Conservation (phyloP, 2,329 filamentous ascomycete species). For the Xylaria sp. region DNA sequence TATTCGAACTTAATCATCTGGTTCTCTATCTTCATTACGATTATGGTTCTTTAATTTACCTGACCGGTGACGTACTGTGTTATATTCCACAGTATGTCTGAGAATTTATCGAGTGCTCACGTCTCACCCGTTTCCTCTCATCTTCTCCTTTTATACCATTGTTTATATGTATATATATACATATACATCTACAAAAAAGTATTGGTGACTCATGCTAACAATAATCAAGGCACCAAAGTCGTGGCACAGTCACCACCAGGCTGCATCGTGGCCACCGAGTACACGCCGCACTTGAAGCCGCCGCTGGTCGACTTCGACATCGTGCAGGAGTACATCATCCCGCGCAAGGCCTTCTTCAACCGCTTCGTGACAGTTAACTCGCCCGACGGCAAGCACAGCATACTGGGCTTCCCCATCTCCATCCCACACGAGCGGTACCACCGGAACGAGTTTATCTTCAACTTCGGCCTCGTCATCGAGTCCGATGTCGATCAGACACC, state of each 20-base stretch:
- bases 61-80: neutral
- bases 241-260: conserved; percentile 71
- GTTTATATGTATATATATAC: neutral
- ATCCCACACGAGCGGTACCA: conserved; percentile 84
- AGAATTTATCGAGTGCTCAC: too few species aligned
- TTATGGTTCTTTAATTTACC: neutral
- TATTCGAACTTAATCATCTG: neutral
- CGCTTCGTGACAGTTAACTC: conserved; percentile 85
- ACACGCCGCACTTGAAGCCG: conserved; percentile 55
- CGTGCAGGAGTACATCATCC: conserved; percentile 92
- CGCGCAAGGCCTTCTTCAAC: conserved; percentile 93
- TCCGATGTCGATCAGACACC: conserved; percentile 73
- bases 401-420: conserved; percentile 90
- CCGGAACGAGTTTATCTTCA: conserved; percentile 98
- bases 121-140: neutral
- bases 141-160: neutral
- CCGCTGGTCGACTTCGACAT: conserved; percentile 87
- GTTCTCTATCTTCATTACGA: neutral
- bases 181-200: neutral
- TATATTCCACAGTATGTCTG: neutral
- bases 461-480: conserved; percentile 87
- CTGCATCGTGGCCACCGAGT: conserved; percentile 63
- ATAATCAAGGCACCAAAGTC: conserved; percentile 62
- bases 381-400: conserved; percentile 73
- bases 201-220: neutral